Base-by-base conservation (phyloP, 2,329 filamentous ascomycete genomes). In the Fusarium anthophilum region DNA sequence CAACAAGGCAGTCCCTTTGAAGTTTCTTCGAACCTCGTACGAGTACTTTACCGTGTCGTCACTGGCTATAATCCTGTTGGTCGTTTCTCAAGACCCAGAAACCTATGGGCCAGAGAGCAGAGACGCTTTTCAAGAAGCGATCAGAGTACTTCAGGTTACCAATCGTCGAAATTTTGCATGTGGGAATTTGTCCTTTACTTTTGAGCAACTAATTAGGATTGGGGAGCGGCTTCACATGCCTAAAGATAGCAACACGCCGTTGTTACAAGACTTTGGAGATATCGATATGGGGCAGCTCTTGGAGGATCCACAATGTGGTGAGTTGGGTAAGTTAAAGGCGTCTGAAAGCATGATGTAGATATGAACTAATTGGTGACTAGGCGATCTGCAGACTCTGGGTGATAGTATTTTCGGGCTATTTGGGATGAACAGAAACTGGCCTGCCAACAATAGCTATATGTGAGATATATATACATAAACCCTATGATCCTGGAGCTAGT, bases 231-330 rank as follows among this genome's bases (percentile, higher is more conserved):
- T 55, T 39, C 18, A 41, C 14, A 55, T 55, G 53, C 53, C 37
- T 0, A 41, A 41, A 3, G 20, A 41, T 30, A 39, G 2, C 3
- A 41, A 14, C 11, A 41, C 15, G 15, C 20, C 37, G 0, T 2
- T 20, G 2, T 11, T 38, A 5, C 37, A 55, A 20, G 53, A 39
- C 2, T 30, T 55, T n/a, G 37, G 37, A 10, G 53, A 55, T 38
- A 38, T 30, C 1, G 37, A 41, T 18, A 38, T 55, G 37, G 37
- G 53, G 6, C 53, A 30, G 15, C 35, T 55, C 3, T 14, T 55
- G 37, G 26, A 4, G 4, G 26, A 30, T 24, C 6, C 53, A 1
- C 11, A 55, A 7, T 30, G 26, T 18, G 37, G 6, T 14, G 20
- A 8, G 2, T 5, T 5, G 4, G 14, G 53, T 55, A 24, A 20